Percentiles rank a stretch among this genome's conserved stretches.
phyloP scores from a whole-genome alignment of 2,329 filamentous ascomycete genomes.

The Xylariaceae sp. region DNA sequence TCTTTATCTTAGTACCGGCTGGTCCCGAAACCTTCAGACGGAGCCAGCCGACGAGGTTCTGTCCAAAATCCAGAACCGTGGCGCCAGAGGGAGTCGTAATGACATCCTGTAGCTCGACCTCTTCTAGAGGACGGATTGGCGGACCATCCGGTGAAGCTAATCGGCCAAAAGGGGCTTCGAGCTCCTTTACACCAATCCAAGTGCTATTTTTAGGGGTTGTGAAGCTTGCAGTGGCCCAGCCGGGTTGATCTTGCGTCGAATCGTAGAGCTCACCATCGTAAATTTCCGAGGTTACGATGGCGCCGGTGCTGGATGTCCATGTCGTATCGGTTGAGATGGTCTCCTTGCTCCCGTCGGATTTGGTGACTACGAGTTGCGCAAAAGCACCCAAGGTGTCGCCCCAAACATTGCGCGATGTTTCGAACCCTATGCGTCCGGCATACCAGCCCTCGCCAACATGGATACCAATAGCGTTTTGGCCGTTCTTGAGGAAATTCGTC shows the following conservation, averaged over 20 bases:
- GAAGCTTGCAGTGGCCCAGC: slow-evolving; percentile 22
- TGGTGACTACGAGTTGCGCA: slow-evolving; percentile 29
- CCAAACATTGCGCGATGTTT: slow-evolving; percentile 28
- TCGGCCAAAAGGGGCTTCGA: slow-evolving; percentile 20
- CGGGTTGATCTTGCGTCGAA: slow-evolving; percentile 24
- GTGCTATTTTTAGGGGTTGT: slow-evolving; percentile 29
- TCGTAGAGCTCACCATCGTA: slow-evolving; percentile 34
- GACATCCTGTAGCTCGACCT: slow-evolving; percentile 25
- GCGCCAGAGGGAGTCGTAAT: slow-evolving; percentile 38
- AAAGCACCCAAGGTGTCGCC: slow-evolving; percentile 32
- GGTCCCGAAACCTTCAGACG: slow-evolving; percentile 31
- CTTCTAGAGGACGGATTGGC: slow-evolving; percentile 30
- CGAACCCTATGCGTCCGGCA: slow-evolving; percentile 36
- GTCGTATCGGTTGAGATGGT: slow-evolving; percentile 30
- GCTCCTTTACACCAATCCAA: slow-evolving; percentile 31
- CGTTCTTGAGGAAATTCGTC: slow-evolving; percentile 34
- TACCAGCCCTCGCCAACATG: slow-evolving; percentile 51
- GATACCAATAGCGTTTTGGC: slow-evolving; percentile 39
- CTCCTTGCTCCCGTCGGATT: slow-evolving; percentile 16
- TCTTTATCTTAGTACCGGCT: slow-evolving; percentile 37
- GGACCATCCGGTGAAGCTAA: slow-evolving; percentile 32
- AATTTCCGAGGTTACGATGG: slow-evolving; percentile 27
- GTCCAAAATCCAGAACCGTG: slow-evolving; percentile 46
- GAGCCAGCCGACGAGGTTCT: slow-evolving; percentile 44
- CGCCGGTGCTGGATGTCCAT: slow-evolving; percentile 28